phyloP scores from a whole-genome alignment of 805 yeast genomes.

The Wickerhamiella parazyma region DNA sequence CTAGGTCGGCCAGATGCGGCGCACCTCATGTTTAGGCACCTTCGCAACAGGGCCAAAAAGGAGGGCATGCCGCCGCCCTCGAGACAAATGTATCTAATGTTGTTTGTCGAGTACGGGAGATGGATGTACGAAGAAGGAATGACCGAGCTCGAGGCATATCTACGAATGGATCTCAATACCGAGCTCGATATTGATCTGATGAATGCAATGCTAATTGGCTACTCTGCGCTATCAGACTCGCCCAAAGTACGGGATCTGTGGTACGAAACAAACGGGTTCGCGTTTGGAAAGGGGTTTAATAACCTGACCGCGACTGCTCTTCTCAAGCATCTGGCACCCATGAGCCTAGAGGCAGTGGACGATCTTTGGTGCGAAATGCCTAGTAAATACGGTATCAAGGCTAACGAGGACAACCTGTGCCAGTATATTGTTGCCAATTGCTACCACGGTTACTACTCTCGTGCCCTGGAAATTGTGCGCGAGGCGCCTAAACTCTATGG shows the following conservation, averaged over 20 bases:
- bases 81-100: conserved; percentile 42
- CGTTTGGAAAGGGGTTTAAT: conserved; percentile 39
- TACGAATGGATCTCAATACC: conserved; percentile 48
- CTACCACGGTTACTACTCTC: conserved; percentile 44
- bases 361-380: conserved; percentile 50
- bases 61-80: conserved; percentile 40
- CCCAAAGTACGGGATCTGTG: conserved; percentile 45
- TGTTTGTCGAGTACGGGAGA: conserved; percentile 50
- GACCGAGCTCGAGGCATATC: conserved; percentile 43
- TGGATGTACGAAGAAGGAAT: conserved; percentile 51
- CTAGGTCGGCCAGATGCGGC: conserved; percentile 48
- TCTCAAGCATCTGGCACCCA: conserved; percentile 47
- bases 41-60: conserved; percentile 42
- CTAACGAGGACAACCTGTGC: conserved; percentile 38
- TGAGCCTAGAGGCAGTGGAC: conserved; percentile 40
- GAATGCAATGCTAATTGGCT: conserved; percentile 53
- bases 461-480: conserved; percentile 40
- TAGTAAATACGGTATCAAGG: conserved; percentile 35
- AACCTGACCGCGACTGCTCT: conserved; percentile 53
- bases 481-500: conserved; percentile 29
- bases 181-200: conserved; percentile 43
- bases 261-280: conserved; percentile 41
- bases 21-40: conserved; percentile 43
- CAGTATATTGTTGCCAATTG: conserved; percentile 60
- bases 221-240: conserved; percentile 42